These are phyloP conservation scores for Dichotomopilus funicola DNA, from an alignment of 2,329 filamentous ascomycete genomes.

Conservation along the genomic window DNA sequence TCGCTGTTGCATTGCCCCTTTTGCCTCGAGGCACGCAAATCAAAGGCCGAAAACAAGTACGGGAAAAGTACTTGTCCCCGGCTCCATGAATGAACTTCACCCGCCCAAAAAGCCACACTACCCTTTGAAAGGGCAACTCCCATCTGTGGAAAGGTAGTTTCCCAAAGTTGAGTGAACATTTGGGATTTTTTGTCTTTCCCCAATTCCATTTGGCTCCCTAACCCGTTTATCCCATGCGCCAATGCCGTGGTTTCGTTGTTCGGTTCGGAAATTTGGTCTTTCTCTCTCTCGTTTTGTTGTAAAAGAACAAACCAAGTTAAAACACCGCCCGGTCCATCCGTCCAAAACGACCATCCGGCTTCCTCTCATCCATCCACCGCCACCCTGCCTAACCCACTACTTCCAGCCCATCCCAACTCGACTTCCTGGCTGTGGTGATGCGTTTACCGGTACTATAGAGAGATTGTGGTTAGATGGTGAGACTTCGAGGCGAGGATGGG, in stretches of 20 bases:
- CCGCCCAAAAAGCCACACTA: no score
- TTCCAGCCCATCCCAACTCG: not conserved
- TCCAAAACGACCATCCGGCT: not conserved
- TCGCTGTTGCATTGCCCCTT: slow-evolving; percentile 8
- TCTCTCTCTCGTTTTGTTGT: not conserved
- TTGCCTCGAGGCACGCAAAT: slow-evolving; percentile 7
- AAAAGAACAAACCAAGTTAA: not conserved
- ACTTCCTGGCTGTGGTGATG: slow-evolving; percentile 1
- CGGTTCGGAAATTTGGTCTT: not conserved
- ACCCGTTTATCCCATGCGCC: not conserved
- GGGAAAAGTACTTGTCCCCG: no score
- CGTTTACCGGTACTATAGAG: slow-evolving; percentile 21
- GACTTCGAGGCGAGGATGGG: not conserved
- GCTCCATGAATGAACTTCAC: slow-evolving; percentile 8
- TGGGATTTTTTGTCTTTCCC: no score
- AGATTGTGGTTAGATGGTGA: slow-evolving; percentile 3
- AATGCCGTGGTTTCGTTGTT: no score
- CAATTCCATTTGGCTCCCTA: not conserved
- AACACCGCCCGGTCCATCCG: not conserved
- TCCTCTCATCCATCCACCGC: not conserved
- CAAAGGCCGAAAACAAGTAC: not conserved
- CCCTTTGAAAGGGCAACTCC: no score
- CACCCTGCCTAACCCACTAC: not conserved
- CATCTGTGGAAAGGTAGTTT: no score
- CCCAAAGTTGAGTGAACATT: no score